These are phyloP conservation scores for Afroboletus lepidellus DNA, from an alignment of 1,284 basidiomycete species.

Conservation along the genomic window DNA sequence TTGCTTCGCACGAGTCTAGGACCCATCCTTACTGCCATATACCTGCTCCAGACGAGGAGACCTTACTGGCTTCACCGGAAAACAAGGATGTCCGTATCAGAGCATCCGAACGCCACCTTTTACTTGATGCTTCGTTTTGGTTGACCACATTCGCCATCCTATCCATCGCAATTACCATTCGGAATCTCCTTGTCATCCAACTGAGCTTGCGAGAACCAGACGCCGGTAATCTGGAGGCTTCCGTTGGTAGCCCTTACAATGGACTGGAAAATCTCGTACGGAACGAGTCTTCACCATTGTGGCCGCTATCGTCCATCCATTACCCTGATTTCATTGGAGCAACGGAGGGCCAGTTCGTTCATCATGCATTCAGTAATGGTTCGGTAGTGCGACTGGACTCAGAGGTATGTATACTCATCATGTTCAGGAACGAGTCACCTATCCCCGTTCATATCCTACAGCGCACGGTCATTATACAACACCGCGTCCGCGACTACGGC, in stretches of 20 bases:
- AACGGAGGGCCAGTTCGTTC: constrained; percentile 14
- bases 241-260: constrained; percentile 23
- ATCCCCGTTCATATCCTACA: background rate
- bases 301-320: constrained; percentile 24
- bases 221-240: constrained; percentile 7
- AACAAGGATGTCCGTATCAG: background rate
- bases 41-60: constrained; percentile 22
- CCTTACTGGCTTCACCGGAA: constrained; percentile 1
- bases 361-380: constrained; percentile 13
- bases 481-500: constrained; percentile 26
- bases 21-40: constrained; percentile 14
- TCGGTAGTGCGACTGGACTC: constrained; percentile 26
- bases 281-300: constrained; percentile 27
- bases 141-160: constrained; percentile 19
- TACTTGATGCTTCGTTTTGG: constrained; percentile 20
- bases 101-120: background rate
- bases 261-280: constrained; percentile 24
- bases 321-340: constrained; percentile 24
- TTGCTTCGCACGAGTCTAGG: background rate
- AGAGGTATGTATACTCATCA: constrained; percentile 6
- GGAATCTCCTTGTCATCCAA: constrained; percentile 24
- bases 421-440: background rate
- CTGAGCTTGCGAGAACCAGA: constrained; percentile 1
- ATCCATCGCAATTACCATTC: constrained; percentile 21
- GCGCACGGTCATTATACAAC: constrained; percentile 22